Evolutionary conservation across 495 filamentous ascomycete species (phyloP).

Genomic region (Annulohypoxylon maeteangense): DNA sequence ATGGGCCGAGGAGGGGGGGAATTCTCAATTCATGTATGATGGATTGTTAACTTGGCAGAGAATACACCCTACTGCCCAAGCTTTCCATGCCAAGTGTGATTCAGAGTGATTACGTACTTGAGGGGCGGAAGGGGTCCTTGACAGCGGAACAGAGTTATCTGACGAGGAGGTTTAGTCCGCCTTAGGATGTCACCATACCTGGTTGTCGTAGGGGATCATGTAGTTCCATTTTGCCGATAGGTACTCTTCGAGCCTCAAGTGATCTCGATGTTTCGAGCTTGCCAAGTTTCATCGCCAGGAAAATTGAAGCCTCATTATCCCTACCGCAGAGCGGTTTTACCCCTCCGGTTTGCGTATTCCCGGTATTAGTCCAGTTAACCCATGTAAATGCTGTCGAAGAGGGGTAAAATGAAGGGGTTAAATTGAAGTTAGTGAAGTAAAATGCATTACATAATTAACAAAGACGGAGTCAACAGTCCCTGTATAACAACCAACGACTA

Average conservation of each 20-base stretch:
- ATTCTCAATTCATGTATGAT: not conserved
- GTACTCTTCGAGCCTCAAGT: no score
- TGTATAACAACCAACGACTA: not conserved
- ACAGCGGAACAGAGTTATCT: not conserved
- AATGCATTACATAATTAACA: conserved; percentile 1
- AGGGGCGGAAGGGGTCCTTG: not conserved
- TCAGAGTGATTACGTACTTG: not conserved
- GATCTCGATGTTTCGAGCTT: not conserved
- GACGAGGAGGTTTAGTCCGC: not conserved
- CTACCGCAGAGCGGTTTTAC: not conserved
- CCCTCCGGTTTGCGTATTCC: not conserved
- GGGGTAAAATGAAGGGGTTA: not conserved
- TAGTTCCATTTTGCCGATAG: not conserved
- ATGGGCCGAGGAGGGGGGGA: not conserved
- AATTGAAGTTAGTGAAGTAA: not conserved
- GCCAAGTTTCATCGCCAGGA: not conserved
- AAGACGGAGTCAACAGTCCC: not conserved
- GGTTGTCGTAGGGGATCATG: not conserved
- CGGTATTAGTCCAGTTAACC: not conserved
- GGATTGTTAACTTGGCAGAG: not conserved
- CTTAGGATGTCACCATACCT: not conserved
- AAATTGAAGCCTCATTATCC: not conserved
- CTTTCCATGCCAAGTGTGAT: not conserved
- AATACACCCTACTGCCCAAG: not conserved
- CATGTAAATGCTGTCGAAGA: not conserved